phyloP scores from a whole-genome alignment of 306 rosid genomes.

The Herpetospermum pedunculosum region DNA sequence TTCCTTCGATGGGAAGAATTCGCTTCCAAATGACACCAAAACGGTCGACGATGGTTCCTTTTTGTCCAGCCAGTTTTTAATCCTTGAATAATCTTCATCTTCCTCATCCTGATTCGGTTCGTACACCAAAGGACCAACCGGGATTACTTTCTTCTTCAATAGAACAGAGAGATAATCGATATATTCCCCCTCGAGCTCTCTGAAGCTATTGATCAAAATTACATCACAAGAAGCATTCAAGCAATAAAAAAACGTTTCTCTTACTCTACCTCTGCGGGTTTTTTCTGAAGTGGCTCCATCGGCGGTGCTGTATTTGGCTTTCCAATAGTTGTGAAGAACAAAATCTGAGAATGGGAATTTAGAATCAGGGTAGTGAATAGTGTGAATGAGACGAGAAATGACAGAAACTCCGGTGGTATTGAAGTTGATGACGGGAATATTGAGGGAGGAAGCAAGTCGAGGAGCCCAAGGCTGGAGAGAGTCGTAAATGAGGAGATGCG shows the following conservation, averaged over 20 bases:
- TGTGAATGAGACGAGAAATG: neutral
- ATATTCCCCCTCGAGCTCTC: conserved; percentile 13
- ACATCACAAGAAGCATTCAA: neutral
- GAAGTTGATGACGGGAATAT: conserved; percentile 15
- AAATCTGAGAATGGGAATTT: neutral
- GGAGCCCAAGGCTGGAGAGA: conserved; percentile 25
- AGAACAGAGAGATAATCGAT: conserved; percentile 8
- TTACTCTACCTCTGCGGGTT: neutral
- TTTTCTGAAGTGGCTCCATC: neutral
- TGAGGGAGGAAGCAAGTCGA: neutral
- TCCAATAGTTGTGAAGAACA: neutral
- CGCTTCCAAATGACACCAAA: conserved; percentile 20
- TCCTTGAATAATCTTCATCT: neutral
- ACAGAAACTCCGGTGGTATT: neutral
- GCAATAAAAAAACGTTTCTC: neutral
- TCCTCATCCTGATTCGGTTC: neutral
- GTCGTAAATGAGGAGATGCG: conserved; percentile 22
- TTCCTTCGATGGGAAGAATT: conserved; percentile 11
- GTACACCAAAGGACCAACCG: conserved; percentile 13
- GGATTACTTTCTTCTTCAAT: conserved; percentile 9
- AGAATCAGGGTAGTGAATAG: neutral
- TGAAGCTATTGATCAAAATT: neutral
- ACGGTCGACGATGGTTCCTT: conserved; percentile 11
- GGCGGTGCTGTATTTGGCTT: neutral
- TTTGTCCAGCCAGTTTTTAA: neutral